phyloP scores from a whole-genome alignment of 2,329 filamentous ascomycete genomes.

The Cercospora citrullina region DNA sequence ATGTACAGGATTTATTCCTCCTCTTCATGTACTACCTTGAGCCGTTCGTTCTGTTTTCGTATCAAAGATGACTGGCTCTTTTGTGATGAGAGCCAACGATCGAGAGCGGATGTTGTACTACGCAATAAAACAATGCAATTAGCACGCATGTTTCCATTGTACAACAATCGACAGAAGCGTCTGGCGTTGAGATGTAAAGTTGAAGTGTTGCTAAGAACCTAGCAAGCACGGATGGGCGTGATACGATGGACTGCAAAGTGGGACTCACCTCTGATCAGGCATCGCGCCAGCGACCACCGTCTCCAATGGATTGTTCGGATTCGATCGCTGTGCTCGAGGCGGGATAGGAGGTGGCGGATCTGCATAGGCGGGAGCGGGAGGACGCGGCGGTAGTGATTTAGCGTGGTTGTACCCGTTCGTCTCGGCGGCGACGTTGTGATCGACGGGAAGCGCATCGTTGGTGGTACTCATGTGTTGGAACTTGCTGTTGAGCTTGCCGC shows the following conservation, averaged over 20 bases:
- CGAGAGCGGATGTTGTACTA: conserved; percentile 30
- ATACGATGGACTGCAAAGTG: neutral
- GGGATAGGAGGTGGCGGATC: conserved; percentile 3
- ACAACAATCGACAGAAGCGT: neutral
- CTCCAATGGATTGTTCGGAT: conserved; percentile 23
- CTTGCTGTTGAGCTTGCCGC: conserved; percentile 1
- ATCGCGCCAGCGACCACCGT: conserved; percentile 29
- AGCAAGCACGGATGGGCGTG: too few relatives aligned
- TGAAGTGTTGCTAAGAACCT: neutral
- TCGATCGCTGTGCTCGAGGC: conserved; percentile 8
- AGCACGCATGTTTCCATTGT: neutral
- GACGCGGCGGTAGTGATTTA: neutral
- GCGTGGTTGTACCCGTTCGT: conserved; percentile 6
- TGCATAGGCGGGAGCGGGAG: neutral
- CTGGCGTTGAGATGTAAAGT: neutral
- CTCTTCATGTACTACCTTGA: conserved; percentile 35
- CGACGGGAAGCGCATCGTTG: neutral
- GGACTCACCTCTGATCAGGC: conserved; percentile 34
- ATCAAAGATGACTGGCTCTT: conserved; percentile 27
- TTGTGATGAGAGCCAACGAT: conserved; percentile 33
- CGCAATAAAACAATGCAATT: conserved; percentile 9
- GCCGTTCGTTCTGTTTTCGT: conserved; percentile 23
- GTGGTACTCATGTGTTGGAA: neutral
- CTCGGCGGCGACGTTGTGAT: conserved; percentile 10
- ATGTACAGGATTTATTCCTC: conserved; percentile 7